Evolutionary conservation across 257 asterid genomes (phyloP), one percentile per base, ranked within the genome.

Genomic region (Penstemon newberryi): DNA sequence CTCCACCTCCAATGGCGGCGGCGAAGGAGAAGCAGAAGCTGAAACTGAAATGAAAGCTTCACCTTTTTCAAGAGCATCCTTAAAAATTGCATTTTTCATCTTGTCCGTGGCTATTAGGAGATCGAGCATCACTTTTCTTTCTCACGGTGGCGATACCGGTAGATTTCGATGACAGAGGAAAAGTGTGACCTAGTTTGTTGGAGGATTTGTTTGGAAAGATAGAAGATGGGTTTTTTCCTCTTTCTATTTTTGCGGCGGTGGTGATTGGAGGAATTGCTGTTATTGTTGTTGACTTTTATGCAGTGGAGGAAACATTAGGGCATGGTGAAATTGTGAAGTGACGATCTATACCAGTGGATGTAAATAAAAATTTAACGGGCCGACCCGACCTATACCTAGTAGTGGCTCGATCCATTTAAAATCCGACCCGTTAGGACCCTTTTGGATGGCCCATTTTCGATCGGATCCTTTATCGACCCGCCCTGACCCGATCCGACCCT

Each of bases 61-160:
- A 49, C 81, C 84, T 0, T 78, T 77, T 56, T 77, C 86, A 43
- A 83, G 81, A 3, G 83, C 88, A 19, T 82, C 86, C 73, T 75
- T 83, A 39, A 87, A 84, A 66, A 89, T 85, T 65, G 84, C 85
- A 65, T 79, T 80, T 69, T 87, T 92, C 87, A 92, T 85, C 72
- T 84, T 80, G 43, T 83, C 89, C 63, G 98, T 85, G 75, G 79
- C 96, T 49, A 88, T 83, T 77, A 85, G 95, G 72, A 89, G 87
- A 86, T 92, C 97, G 84, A 81, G 43, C 85, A 89, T 82, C n/a
- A 88, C 84, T 75, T 15, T 86, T 88, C 90, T 79, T 82, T 61
- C 96, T 80, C 3, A 82, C 83, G 50, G 87, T 89, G 2, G 86
- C 88, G 71, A 91, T 88, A 68, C 91, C 96, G 4, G 69, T 70